phyloP scores from a whole-genome alignment of 2,329 filamentous ascomycete species.

The Ophiostoma sp. region DNA sequence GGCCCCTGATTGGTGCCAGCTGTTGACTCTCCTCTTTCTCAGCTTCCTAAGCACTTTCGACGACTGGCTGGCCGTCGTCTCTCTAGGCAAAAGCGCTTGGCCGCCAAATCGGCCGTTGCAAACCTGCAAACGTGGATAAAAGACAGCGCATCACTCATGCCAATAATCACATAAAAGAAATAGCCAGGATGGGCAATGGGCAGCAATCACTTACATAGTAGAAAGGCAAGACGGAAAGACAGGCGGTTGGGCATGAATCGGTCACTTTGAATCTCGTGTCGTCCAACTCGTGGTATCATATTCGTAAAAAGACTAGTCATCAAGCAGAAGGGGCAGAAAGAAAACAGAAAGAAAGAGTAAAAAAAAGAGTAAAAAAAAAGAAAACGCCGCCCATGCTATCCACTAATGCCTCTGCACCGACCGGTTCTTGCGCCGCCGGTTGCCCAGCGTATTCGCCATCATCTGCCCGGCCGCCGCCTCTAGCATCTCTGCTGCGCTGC shows the following conservation, averaged over 20 bases:
- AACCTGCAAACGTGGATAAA: neutral
- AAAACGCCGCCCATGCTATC: conserved; percentile 14
- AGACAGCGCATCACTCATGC: neutral
- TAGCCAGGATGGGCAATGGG: too few species aligned
- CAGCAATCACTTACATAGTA: neutral
- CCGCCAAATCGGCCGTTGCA: neutral
- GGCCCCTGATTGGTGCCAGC: neutral
- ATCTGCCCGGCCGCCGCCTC: conserved; percentile 31
- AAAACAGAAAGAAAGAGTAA: neutral
- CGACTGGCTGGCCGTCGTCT: neutral
- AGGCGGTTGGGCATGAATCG: neutral
- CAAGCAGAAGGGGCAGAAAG: neutral
- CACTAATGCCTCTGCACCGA: conserved; percentile 6
- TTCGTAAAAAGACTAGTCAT: neutral
- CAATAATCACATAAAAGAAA: too few species aligned
- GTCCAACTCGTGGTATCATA: neutral
- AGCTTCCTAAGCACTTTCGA: neutral
- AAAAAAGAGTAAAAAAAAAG: neutral
- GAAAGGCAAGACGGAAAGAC: neutral
- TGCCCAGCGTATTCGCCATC: conserved; percentile 33
- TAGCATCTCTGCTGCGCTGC: conserved; percentile 37
- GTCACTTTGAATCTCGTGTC: neutral
- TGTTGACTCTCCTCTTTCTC: neutral
- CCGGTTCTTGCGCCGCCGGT: conserved; percentile 35
- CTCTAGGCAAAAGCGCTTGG: neutral